Base-by-base conservation (phyloP, 2,329 filamentous ascomycete genomes). In the Alternaria gansuensis region DNA sequence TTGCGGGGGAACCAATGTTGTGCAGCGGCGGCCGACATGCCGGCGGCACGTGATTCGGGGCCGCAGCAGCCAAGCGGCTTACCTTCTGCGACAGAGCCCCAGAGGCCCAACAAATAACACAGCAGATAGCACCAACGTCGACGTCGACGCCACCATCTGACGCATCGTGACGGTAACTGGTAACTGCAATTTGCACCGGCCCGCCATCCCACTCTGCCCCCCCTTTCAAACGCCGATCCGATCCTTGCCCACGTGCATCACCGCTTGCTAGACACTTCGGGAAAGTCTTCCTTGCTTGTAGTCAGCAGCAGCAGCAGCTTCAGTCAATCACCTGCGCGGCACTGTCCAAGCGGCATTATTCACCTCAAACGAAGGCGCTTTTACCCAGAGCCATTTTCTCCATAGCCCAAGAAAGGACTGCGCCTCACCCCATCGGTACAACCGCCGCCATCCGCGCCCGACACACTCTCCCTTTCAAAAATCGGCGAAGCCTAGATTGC, bases 71-170 rank as follows among this genome's bases (percentile, higher is more conserved):
- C 54, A 60, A 55, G 55, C 17, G 57, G 51, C 57, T 48, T 55
- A 33, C 39, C 48, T 44, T 53, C 48, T 45, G 13, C 52, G 31
- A 53, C 62, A 46, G 48, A 51, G 59, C 61, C n/a, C n/a, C n/a
- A n/a, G n/a, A n/a, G n/a, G n/a, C n/a, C 62, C 68, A 68, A 68
- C 66, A 64, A 61, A 62, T 70, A 59, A 53, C 45, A 40, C 28
- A n/a, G n/a, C n/a, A n/a, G n/a, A n/a, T n/a, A n/a, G n/a, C n/a
- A n/a, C n/a, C n/a, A n/a, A n/a, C 17, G 17, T 17, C 45, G 46
- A 51, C 57, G 57, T 50, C 56, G 45, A 54, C 51, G 50, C 55
- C 55, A 29, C 56, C 44, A 51, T 58, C 48, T 52, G 49, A 55
- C 62, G 57, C 62, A 65, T 39, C 59, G 23, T 52, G 57, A 52